Percentiles rank a stretch among this genome's conserved stretches.
Conservation (phyloP, 2,329 filamentous ascomycete species). For the Colletotrichum acutatum region DNA sequence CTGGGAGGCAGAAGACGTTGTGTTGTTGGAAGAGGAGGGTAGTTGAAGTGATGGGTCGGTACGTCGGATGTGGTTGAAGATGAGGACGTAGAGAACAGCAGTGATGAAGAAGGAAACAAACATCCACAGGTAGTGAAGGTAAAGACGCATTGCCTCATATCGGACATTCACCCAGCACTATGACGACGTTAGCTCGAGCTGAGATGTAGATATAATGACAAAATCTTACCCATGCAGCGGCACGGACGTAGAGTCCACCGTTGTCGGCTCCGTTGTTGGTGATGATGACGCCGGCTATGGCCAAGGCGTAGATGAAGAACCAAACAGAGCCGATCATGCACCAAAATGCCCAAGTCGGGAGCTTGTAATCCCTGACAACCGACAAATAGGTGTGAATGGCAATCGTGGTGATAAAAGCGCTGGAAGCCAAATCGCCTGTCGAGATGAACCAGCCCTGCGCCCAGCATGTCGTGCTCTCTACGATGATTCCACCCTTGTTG, state of each 20-base stretch:
- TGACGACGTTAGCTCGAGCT: conserved; percentile 66
- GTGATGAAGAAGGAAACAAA: conserved; percentile 55
- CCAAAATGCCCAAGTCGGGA: conserved; percentile 58
- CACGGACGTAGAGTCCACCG: conserved; percentile 59
- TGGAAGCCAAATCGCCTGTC: conserved; percentile 66
- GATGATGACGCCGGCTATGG: conserved; percentile 15
- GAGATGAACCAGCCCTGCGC: conserved; percentile 69
- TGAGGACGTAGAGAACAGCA: conserved; percentile 50
- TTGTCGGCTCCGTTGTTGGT: conserved; percentile 22
- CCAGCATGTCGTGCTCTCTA: conserved; percentile 59
- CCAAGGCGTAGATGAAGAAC: conserved; percentile 50
- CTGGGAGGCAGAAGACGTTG: conserved; percentile 13
- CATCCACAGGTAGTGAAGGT: conserved; percentile 73
- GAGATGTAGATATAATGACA: conserved; percentile 61
- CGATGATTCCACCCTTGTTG: conserved; percentile 55
- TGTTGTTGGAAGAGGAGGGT: conserved; percentile 26
- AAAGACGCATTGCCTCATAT: conserved; percentile 63
- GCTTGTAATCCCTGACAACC: conserved; percentile 60
- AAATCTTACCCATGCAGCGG: conserved; percentile 65
- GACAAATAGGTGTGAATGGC: conserved; percentile 68
- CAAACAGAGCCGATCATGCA: conserved; percentile 55
- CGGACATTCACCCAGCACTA: conserved; percentile 71
- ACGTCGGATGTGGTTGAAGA: conserved; percentile 52
- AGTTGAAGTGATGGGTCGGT: conserved; percentile 40
- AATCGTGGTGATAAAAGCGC: conserved; percentile 67